These are phyloP conservation scores for Solanum etuberosum DNA, from an alignment of 257 asterid species.

Conservation along the genomic window DNA sequence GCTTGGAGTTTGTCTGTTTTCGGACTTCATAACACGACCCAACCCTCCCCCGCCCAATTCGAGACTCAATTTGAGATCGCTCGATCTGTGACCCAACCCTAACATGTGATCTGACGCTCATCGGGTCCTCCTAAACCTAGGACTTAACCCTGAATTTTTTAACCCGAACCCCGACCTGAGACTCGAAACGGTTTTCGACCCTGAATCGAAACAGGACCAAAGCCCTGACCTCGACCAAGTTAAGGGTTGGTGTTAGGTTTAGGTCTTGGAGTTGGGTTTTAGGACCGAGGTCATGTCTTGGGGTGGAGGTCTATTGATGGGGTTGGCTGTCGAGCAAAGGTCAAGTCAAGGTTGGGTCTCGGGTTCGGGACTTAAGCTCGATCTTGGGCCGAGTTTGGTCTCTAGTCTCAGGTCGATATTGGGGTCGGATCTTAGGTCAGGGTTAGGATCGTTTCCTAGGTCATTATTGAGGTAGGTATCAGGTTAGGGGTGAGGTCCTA, in stretches of 20 bases:
- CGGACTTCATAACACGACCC: accelerated
- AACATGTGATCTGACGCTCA: neutral
- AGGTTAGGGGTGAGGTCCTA: neutral
- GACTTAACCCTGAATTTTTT: neutral
- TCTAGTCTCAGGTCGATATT: neutral
- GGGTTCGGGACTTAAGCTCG: neutral
- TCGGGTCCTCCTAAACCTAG: neutral
- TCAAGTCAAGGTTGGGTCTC: neutral
- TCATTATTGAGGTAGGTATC: too few species aligned
- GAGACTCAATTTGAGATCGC: neutral
- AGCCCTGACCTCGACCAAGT: neutral
- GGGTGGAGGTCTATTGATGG: neutral
- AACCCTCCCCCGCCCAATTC: neutral
- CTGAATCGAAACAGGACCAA: neutral
- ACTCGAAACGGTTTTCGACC: neutral
- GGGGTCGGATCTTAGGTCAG: neutral
- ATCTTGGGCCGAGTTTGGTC: neutral
- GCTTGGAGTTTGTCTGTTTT: neutral
- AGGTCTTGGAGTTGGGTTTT: neutral
- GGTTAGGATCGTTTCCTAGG: neutral
- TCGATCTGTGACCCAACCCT: accelerated
- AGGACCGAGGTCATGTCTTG: neutral
- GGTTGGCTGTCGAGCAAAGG: neutral
- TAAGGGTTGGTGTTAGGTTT: neutral
- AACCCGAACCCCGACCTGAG: neutral